Conservation (phyloP, 2,329 filamentous ascomycete genomes). For the Bisporella sp. region DNA sequence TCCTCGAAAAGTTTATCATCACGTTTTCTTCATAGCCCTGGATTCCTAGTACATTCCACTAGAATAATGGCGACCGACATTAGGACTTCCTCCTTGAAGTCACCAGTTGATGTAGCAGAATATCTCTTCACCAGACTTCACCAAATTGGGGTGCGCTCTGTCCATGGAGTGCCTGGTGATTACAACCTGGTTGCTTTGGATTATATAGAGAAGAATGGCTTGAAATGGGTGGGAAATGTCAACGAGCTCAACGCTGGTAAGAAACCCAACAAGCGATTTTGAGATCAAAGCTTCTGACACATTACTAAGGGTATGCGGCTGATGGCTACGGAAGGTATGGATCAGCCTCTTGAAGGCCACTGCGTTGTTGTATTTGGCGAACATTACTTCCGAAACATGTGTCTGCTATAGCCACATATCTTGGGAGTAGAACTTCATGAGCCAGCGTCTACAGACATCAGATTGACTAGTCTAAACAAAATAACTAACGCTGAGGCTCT, state of each 20-base stretch:
- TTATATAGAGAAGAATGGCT: slow-evolving; percentile 49
- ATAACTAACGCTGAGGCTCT: slow-evolving; percentile 38
- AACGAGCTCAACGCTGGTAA: slow-evolving; percentile 68
- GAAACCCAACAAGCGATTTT: slow-evolving; percentile 14
- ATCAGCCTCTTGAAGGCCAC: no score
- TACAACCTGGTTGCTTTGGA: slow-evolving; percentile 66
- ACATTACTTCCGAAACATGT: no score
- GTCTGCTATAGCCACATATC: no score
- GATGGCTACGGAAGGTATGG: background rate
- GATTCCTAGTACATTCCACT: no score
- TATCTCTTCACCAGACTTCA: slow-evolving; percentile 61
- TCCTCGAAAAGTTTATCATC: no score
- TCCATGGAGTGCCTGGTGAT: slow-evolving; percentile 66
- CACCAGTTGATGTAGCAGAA: slow-evolving; percentile 49
- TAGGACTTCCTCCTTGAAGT: slow-evolving; percentile 33
- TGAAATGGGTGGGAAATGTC: slow-evolving; percentile 62
- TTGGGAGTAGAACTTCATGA: no score
- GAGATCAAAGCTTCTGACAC: background rate
- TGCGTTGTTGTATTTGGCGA: no score
- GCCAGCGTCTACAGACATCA: no score
- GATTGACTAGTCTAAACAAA: no score
- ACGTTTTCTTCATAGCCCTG: no score
- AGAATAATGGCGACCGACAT: slow-evolving; percentile 29
- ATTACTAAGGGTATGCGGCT: background rate
- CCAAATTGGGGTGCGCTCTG: slow-evolving; percentile 56